Percentiles rank a stretch among this genome's conserved stretches.
Conservation (phyloP, 192 early-diverging fungal species). For the Rhizophlyctis rosea region DNA sequence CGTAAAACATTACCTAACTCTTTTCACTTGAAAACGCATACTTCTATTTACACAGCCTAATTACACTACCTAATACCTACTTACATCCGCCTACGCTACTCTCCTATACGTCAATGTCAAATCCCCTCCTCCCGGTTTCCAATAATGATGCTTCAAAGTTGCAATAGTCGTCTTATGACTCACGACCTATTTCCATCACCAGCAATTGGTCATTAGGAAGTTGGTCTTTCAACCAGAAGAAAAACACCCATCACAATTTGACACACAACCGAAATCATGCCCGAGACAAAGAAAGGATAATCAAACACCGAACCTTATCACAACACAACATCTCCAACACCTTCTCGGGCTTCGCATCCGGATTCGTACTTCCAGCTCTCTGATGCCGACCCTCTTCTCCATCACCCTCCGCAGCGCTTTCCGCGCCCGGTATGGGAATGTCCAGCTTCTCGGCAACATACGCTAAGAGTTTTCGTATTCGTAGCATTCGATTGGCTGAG, state of each 20-base stretch:
- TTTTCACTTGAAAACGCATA: too few species aligned
- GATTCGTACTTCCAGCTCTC: conserved; percentile 2
- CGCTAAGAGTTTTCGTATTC: conserved; percentile 76
- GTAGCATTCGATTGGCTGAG: conserved; percentile 83
- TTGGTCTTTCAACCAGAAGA: too few species aligned
- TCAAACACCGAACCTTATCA: neutral
- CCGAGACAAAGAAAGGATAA: neutral
- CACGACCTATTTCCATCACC: too few species aligned
- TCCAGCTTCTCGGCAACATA: conserved; percentile 71
- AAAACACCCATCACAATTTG: too few species aligned
- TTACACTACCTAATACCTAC: neutral
- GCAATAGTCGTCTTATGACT: neutral
- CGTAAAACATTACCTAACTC: too few species aligned
- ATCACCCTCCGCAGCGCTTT: too few species aligned
- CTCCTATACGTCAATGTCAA: neutral
- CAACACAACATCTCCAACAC: conserved; percentile 12
- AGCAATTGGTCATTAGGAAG: too few species aligned
- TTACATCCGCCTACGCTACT: neutral
- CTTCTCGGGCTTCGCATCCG: neutral
- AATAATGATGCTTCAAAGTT: neutral
- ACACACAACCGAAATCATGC: neutral
- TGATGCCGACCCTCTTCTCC: too few species aligned
- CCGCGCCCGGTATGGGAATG: conserved; percentile 1
- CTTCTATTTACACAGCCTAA: too few species aligned
- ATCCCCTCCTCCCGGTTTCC: neutral